A percentile compares a stretch with the other conserved stretches of the same genome.
Evolutionary conservation across 2,329 filamentous ascomycete species (phyloP).

Genomic region (Dactylellina parvicollis): DNA sequence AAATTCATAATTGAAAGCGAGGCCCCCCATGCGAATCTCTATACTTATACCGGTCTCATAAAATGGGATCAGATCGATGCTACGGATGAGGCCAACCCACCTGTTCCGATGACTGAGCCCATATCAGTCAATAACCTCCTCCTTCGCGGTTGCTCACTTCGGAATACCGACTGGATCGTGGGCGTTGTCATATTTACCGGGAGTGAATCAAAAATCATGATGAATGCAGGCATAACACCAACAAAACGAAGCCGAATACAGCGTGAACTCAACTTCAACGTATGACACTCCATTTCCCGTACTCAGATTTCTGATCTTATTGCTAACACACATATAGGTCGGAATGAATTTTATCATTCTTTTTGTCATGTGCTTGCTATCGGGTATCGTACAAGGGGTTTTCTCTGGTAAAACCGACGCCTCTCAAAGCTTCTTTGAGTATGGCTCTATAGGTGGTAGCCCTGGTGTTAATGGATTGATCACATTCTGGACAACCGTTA

Average conservation of each 20-base stretch:
- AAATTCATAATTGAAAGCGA: slow-evolving; percentile 92
- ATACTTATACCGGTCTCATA: slow-evolving; percentile 90
- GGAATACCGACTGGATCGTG: slow-evolving; percentile 95
- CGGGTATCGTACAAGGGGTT: slow-evolving; percentile 83
- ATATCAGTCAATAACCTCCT: slow-evolving; percentile 95
- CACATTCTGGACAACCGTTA: slow-evolving; percentile 94
- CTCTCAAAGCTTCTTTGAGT: slow-evolving; percentile 84
- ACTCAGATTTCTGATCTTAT: neutral
- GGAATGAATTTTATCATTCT: slow-evolving; percentile 94
- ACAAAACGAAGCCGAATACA: slow-evolving; percentile 92
- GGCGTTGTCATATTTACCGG: slow-evolving; percentile 94
- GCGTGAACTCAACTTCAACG: slow-evolving; percentile 94
- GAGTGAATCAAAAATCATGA: slow-evolving; percentile 98
- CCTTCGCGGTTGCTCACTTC: slow-evolving; percentile 88
- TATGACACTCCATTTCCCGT: slow-evolving; percentile 61
- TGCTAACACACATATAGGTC: slow-evolving; percentile 56
- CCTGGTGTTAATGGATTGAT: slow-evolving; percentile 86
- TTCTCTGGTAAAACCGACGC: slow-evolving; percentile 79
- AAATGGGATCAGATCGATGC: slow-evolving; percentile 81
- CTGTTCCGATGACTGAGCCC: slow-evolving; percentile 85
- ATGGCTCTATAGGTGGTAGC: slow-evolving; percentile 78
- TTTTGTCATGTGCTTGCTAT: slow-evolving; percentile 85
- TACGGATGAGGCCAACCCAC: slow-evolving; percentile 70
- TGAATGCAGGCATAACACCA: slow-evolving; percentile 94
- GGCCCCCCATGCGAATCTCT: slow-evolving; percentile 88